Base-by-base conservation (phyloP, 73 alveolate genomes). In the Stentor coeruleus region DNA sequence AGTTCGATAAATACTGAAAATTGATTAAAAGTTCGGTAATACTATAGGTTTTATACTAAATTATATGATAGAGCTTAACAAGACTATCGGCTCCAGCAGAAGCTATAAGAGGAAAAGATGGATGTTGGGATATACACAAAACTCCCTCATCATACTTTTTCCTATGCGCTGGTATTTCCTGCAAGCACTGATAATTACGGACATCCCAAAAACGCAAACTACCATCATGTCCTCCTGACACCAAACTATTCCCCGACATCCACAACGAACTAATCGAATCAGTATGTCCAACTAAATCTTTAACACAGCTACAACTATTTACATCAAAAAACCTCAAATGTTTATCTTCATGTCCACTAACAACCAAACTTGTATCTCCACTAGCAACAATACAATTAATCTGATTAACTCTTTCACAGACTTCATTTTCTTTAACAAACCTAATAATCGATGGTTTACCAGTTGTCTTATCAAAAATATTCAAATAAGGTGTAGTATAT, bases 301-400 rank as follows among this genome's bases (percentile, higher is more conserved):
- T 3, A 57, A n/a, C 37, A 20, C 4, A 55, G 0, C 37, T 28
- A 39, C 37, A 77, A 75, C 81, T 77, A 49, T 39, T 26, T 49
- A 84, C 36, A 84, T 84, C 90, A 58, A 73, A 84, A n/a, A 84
- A 35, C 72, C 90, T 84, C 15, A 84, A 30, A 59, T 39, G 75
- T 0, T 83, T 83, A 84, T 84, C 90, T 38, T 84, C 90, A 77
- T 84, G 90, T 0, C 87, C 89, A 15, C 77, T 57, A 3, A 84
- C 58, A 2, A 84, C 14, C 74, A 58, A 77, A 6, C 75, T 35
- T 36, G 35, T 20, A 20, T 39, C 55, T 15, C 72, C 26, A 81
- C 33, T 39, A 37, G 49, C 26, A 55, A 40, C n/a, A 30, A 84
- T 26, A 11, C 49, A 4, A 77, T 84, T 84, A 15, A 79, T 39